Conservation (phyloP, 441 rosid species). For the Capsella rubella region DNA sequence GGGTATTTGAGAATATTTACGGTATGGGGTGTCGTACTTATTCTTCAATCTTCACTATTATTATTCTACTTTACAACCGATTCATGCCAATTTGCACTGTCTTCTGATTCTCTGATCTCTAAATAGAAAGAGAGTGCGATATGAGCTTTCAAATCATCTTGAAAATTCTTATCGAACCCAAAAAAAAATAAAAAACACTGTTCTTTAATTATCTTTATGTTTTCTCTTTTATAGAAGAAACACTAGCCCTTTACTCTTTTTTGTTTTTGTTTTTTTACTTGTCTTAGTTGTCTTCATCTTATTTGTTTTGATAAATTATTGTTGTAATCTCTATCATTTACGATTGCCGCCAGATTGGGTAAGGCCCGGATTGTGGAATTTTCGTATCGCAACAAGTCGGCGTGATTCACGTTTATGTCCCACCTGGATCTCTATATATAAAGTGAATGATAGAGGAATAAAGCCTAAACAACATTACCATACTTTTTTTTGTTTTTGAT, state of each 20-base stretch:
- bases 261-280: too few species aligned
- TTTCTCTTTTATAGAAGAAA: neutral
- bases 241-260: neutral
- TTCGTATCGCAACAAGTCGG: slow-evolving; percentile 11
- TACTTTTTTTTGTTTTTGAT: neutral
- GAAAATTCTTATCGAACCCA: neutral
- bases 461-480: neutral
- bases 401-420: slow-evolving; percentile 41
- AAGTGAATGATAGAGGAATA: neutral
- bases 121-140: neutral
- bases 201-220: neutral
- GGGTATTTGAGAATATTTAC: neutral
- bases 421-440: slow-evolving; percentile 19
- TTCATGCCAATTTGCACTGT: neutral
- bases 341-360: neutral
- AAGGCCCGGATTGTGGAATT: neutral
- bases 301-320: neutral
- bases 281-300: too few species aligned
- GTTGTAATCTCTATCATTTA: neutral
- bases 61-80: slow-evolving; percentile 22
- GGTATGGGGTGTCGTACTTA: slow-evolving; percentile 29
- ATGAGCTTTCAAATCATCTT: neutral
- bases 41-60: slow-evolving; percentile 28
- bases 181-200: neutral
- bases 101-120: neutral